Evolutionary conservation across 176 grass and related monocot species (phyloP), one percentile per base, ranked within the genome.

Genomic region (Oryza coarctata): DNA sequence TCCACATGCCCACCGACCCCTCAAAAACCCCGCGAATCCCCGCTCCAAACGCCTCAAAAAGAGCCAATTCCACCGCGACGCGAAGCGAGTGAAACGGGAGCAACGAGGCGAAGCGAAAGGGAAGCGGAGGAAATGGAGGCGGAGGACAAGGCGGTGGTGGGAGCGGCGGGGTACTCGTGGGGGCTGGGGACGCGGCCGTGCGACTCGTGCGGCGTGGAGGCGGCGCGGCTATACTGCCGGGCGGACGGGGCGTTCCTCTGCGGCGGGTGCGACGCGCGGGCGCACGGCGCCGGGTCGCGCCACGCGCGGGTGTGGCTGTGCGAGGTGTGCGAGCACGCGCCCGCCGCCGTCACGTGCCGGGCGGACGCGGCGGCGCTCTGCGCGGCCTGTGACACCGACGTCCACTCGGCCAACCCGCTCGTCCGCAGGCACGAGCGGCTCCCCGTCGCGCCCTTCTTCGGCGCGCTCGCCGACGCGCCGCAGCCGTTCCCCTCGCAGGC

Each of bases 391-490:
- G 94, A 97, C 73, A 79, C 82, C 11, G 94, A 97, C 83, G 91
- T 97, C 85, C 94, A 97, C 89, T 80, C 89, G 15, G 94, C 89
- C 6, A 99, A 99, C 89, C 93, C 80, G 72, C 96, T 99, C 63
- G 93, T 93, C 29, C 76, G 90, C 39, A 84, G 93, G 67, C 96
- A 99, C 88, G 83, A 93, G 65, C 96, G 96, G 7, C 11, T 92
- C 41, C 96, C 93, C 30, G 28, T 95, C 62, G 41, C 83, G 47
- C 90, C 88, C 3, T 73, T 82, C 49, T 38, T 82, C 67, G 91
- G 88, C 73, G 75, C 86, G 65, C 81, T 70, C 85, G 82, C 55
- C 70, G 82, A 70, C 64, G 69, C 32, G 32, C 74, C 57, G 34
- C 86, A 65, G 72, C 71, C 78, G 25, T 67, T 35, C 89, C 64